These are phyloP conservation scores for Aspergillus steynii DNA, from an alignment of 495 filamentous ascomycete genomes.

Conservation along the genomic window DNA sequence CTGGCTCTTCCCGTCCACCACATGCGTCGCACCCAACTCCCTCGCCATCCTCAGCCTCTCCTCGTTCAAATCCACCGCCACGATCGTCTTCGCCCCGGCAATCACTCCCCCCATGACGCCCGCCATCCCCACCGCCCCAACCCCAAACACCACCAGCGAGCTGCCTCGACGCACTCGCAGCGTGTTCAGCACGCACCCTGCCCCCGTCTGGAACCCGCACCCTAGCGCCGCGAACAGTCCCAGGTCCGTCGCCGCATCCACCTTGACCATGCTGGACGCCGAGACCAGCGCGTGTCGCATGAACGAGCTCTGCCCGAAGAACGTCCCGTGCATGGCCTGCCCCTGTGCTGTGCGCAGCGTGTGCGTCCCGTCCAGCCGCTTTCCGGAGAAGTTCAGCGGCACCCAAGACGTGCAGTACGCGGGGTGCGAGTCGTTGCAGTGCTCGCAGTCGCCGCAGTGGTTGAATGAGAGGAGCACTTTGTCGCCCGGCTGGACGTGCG, in stretches of 20 bases:
- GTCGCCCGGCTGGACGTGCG: constrained; percentile 40
- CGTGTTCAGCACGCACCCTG: constrained; percentile 34
- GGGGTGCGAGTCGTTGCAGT: constrained; percentile 22
- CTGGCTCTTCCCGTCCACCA: neutral
- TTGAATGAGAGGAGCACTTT: constrained; percentile 44
- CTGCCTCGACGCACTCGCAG: constrained; percentile 18
- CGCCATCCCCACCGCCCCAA: constrained; percentile 35
- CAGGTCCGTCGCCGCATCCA: constrained; percentile 21
- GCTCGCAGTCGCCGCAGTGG: constrained; percentile 25
- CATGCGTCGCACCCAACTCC: constrained; percentile 31
- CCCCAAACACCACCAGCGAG: constrained; percentile 32
- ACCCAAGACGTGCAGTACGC: constrained; percentile 31
- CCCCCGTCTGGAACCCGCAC: constrained; percentile 44
- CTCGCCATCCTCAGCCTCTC: constrained; percentile 33
- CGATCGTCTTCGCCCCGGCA: constrained; percentile 17
- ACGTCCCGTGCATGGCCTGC: constrained; percentile 23
- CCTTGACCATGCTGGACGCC: constrained; percentile 23
- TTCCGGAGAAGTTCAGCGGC: constrained; percentile 33
- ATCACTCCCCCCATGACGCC: constrained; percentile 28
- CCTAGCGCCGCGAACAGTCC: constrained; percentile 36
- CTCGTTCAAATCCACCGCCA: constrained; percentile 36
- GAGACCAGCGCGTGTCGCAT: constrained; percentile 27
- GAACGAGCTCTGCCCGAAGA: constrained; percentile 40
- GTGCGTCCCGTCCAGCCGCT: constrained; percentile 15
- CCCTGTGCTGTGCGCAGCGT: neutral